Conservation (phyloP, 495 filamentous ascomycete genomes). For the Cercophora newfieldiana region DNA sequence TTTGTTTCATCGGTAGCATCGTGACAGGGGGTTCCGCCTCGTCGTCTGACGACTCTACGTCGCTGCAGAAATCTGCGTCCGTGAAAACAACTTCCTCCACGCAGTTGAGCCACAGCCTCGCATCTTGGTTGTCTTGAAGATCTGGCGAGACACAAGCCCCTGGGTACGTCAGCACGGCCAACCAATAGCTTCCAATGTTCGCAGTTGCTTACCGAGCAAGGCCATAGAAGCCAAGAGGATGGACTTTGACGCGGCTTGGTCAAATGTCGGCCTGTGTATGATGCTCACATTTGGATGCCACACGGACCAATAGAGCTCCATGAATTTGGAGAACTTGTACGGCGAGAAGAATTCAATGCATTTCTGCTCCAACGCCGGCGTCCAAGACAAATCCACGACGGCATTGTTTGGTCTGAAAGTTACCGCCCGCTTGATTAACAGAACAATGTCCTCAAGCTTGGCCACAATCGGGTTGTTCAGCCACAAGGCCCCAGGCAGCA, state of each 20-base stretch:
- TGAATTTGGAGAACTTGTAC: constrained; percentile 28
- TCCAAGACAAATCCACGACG: constrained; percentile 30
- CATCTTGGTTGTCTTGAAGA: constrained; percentile 29
- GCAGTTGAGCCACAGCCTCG: constrained; percentile 33
- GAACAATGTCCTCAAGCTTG: constrained; percentile 31
- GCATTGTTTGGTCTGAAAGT: constrained; percentile 29
- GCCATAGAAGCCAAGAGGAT: constrained; percentile 33
- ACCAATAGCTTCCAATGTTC: neutral
- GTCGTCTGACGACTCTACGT: constrained; percentile 26
- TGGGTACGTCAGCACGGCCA: constrained; percentile 6
- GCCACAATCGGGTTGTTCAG: constrained; percentile 28
- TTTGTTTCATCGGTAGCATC: constrained; percentile 15
- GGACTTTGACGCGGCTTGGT: constrained; percentile 24
- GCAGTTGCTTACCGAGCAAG: constrained; percentile 25
- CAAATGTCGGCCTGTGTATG: constrained; percentile 31
- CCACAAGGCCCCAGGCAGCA: constrained; percentile 24
- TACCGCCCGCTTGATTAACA: constrained; percentile 28
- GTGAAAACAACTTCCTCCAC: constrained; percentile 38
- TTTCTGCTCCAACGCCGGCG: constrained; percentile 25
- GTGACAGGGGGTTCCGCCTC: constrained; percentile 14
- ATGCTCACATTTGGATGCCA: constrained; percentile 37
- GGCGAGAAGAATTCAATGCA: constrained; percentile 35
- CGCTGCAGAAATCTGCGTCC: constrained; percentile 35
- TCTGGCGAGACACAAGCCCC: constrained; percentile 37
- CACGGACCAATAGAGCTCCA: constrained; percentile 35